Evolutionary conservation across 169 alveolate species (phyloP).

Genomic region (Condylostoma magnum): DNA sequence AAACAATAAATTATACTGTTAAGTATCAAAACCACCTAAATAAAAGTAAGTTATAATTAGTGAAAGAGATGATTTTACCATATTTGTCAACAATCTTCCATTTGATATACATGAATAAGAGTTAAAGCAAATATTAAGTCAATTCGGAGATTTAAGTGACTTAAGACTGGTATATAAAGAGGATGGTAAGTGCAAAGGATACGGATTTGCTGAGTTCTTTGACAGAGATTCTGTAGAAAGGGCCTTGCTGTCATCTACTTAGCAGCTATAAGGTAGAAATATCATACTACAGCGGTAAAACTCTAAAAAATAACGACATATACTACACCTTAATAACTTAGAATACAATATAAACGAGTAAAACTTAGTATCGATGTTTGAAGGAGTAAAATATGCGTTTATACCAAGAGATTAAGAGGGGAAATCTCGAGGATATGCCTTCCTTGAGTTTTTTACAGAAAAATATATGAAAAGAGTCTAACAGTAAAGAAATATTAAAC

Average conservation of each 20-base stretch:
- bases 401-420: neutral
- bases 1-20: neutral
- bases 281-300: neutral
- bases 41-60: too few species aligned
- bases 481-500: neutral
- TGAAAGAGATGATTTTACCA: slow-evolving; percentile 1
- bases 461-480: neutral
- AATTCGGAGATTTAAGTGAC: neutral
- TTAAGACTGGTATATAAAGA: neutral
- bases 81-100: slow-evolving; percentile 26
- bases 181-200: slow-evolving; percentile 27
- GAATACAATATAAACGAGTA: neutral
- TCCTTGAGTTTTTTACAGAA: slow-evolving; percentile 18
- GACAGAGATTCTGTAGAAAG: neutral
- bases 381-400: neutral
- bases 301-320: neutral
- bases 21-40: slow-evolving; percentile 16
- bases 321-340: slow-evolving; percentile 3
- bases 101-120: neutral
- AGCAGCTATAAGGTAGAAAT: neutral
- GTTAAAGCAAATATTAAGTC: neutral
- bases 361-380: neutral
- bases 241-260: neutral
- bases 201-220: slow-evolving; percentile 6
- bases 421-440: slow-evolving; percentile 16